Evolutionary conservation across 2,329 filamentous ascomycete species (phyloP).

Genomic region (Hypoxylon sp.): DNA sequence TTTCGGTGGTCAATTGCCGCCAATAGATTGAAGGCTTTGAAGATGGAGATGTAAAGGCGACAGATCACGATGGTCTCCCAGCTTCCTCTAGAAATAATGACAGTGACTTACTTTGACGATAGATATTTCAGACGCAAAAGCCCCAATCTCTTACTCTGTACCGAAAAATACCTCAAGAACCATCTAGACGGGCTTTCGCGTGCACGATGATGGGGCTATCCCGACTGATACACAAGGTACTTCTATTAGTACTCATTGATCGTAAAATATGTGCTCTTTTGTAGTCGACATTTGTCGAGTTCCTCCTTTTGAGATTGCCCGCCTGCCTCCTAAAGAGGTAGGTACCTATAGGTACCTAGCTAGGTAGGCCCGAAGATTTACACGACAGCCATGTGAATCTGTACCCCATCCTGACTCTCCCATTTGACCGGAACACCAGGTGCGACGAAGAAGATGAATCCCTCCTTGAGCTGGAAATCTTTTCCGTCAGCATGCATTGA

Average conservation of each 20-base stretch:
- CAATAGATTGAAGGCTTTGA: constrained; percentile 19
- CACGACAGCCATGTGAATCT: constrained; percentile 55
- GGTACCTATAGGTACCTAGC: no score
- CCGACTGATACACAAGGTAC: not conserved
- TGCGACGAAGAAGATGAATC: constrained; percentile 75
- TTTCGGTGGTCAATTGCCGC: constrained; percentile 23
- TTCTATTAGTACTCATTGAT: not conserved
- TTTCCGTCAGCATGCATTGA: constrained; percentile 65
- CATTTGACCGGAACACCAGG: constrained; percentile 58
- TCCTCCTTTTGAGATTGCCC: not conserved
- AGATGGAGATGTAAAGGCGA: not conserved
- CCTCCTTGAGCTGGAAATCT: constrained; percentile 67
- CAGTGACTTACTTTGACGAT: not conserved
- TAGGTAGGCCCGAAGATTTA: constrained; percentile 23
- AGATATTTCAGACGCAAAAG: no score
- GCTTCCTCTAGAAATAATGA: not conserved
- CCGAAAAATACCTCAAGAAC: not conserved
- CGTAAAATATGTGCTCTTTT: not conserved
- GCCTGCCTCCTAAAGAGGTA: not conserved
- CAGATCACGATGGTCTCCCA: not conserved
- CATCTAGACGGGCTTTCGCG: not conserved
- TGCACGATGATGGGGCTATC: no score
- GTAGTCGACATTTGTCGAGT: not conserved
- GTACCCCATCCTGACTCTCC: constrained; percentile 50
- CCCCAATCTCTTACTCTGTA: no score